Evolutionary conservation across 306 rosid genomes (phyloP), one percentile per base, ranked within the genome.

Genomic region (Heteromeles arbutifolia): DNA sequence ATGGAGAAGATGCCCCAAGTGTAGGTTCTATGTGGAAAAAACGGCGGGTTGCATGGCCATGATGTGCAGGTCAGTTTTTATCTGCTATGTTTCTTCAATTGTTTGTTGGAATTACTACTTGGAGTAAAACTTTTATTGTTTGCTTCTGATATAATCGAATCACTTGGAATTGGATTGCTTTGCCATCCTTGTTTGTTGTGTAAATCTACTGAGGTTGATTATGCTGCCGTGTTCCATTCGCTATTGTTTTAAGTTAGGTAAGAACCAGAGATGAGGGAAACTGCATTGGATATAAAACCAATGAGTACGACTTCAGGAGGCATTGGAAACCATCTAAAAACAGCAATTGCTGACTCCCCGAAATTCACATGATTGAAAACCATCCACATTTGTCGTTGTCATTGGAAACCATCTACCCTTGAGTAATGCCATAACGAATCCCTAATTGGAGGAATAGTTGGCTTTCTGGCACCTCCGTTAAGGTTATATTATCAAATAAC

Each of bases 1-100:
- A 13, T 90, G 96, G 96, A 70, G n/a, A 18, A 86, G 85, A 80
- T 92, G 97, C 48, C 90, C 97, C 2, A 61, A 19, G 0, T 92
- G 97, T 62, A 75, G 54, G 1, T 77, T 44, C 74, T 81, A 18
- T 17, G 96, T 90, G 22, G 97, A 90, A 29, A 89, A 39, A 61
- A 14, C 61, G 8, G 22, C 2, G 39, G 76, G 81, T 53, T 70
- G 76, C 53, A 17, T 43, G 45, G 9, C 8, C 19, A 31, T 78
- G 52, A 18, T 5, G 31, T 78, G 81, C 76, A 44, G 81, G 81
- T 77, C 37, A 44, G 65, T 65, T n/a, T 32, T n/a, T 19, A 21
- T 21, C 70, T 21, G 70, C 48, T 14, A 17, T 8, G 28, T 17
- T 45, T 44, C 8, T 26, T 24, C 39, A 28, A 28, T 5, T 62